phyloP scores from a whole-genome alignment of 78 protist species.

The Bigelowiella natans region DNA sequence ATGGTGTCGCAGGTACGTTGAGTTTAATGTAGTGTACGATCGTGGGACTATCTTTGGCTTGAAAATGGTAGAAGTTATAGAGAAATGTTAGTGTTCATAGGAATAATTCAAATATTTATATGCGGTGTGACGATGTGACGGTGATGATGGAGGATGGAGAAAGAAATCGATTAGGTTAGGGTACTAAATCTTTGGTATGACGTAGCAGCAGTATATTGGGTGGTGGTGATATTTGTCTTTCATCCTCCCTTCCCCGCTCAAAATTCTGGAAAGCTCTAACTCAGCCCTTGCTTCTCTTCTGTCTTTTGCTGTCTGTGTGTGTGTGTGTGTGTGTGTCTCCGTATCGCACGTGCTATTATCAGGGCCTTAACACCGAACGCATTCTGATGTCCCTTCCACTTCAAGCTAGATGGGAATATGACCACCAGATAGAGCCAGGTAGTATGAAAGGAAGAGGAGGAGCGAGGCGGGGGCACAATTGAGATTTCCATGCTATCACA shows the following conservation, averaged over 20 bases:
- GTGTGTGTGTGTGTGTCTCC: background rate
- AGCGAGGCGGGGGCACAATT: too few relatives aligned
- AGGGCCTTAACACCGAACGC: conserved; percentile 36
- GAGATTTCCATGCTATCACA: too few relatives aligned
- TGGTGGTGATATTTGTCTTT: background rate
- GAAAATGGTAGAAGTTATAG: background rate
- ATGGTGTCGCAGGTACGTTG: conserved; percentile 42
- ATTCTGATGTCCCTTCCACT: conserved; percentile 47
- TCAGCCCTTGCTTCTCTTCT: too few relatives aligned
- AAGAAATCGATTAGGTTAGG: too few relatives aligned
- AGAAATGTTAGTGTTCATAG: background rate
- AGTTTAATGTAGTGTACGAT: conserved; percentile 47
- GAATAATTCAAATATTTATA: background rate
- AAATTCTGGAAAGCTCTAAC: background rate
- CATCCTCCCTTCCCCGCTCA: background rate
- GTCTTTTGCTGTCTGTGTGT: too few relatives aligned
- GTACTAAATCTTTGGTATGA: background rate
- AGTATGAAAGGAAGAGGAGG: too few relatives aligned
- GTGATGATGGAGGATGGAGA: background rate
- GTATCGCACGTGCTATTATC: too few relatives aligned
- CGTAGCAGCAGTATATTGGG: background rate
- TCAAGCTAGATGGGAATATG: conserved; percentile 40
- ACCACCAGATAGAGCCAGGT: background rate
- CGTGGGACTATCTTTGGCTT: conserved; percentile 38
- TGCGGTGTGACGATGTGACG: background rate